These are phyloP conservation scores for Inonotus obliquus DNA, from an alignment of 1,284 basidiomycete genomes.

Conservation along the genomic window DNA sequence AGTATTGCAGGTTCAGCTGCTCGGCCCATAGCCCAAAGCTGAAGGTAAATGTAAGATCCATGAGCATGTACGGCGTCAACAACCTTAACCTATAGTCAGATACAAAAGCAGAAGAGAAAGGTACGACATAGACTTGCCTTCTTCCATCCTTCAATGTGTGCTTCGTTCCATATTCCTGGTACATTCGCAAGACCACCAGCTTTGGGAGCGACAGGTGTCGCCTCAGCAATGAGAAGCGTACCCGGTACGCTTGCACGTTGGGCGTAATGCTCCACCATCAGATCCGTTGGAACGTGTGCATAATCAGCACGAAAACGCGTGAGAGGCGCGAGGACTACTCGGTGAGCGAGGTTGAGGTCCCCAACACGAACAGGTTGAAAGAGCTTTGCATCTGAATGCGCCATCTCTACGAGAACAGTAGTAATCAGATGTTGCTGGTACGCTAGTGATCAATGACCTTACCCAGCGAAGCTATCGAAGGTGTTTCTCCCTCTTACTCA, in stretches of 20 bases:
- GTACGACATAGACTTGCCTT: conserved; percentile 10
- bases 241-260: conserved; percentile 27
- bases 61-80: conserved; percentile 39
- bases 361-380: conserved; percentile 31
- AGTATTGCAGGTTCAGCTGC: conserved; percentile 32
- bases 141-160: conserved; percentile 30
- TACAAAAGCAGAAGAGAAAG: not conserved
- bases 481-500: not conserved
- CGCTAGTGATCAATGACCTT: not conserved
- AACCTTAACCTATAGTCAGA: conserved; percentile 17
- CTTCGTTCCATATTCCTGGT: conserved; percentile 26
- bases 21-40: conserved; percentile 48
- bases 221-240: conserved; percentile 31
- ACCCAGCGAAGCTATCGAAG: not conserved
- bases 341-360: conserved; percentile 23
- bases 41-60: conserved; percentile 40
- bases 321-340: conserved; percentile 31
- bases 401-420: not conserved
- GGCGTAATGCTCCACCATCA: conserved; percentile 25
- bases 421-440: not conserved
- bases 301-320: conserved; percentile 29
- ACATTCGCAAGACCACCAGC: conserved; percentile 22
- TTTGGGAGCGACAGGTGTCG: conserved; percentile 25
- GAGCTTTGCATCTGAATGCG: conserved; percentile 18
- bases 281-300: conserved; percentile 23